phyloP scores from a whole-genome alignment of 163 green algal genomes.

The Prototheca cutis region DNA sequence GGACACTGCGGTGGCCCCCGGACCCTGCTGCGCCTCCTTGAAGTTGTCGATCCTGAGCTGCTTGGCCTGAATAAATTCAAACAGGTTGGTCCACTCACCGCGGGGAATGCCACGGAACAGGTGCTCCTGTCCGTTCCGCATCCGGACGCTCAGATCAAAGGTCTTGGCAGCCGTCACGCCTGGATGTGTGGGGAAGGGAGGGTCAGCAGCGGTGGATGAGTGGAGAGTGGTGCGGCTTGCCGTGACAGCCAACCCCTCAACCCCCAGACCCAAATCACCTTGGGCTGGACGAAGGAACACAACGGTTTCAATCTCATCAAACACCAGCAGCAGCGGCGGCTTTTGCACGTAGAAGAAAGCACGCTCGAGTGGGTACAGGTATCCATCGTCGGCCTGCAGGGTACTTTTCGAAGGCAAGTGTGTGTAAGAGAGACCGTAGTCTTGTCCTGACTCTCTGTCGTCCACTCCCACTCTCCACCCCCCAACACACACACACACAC shows the following conservation, averaged over 20 bases:
- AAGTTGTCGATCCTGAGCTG: slow-evolving; percentile 82
- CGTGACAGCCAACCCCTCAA: too few relatives aligned
- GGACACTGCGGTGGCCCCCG: slow-evolving; percentile 26
- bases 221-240: too few relatives aligned
- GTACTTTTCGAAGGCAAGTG: too few relatives aligned
- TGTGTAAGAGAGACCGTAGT: too few relatives aligned
- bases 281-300: slow-evolving; percentile 80
- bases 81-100: slow-evolving; percentile 83
- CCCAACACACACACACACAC: too few relatives aligned
- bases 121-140: slow-evolving; percentile 51
- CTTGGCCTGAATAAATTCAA: slow-evolving; percentile 83
- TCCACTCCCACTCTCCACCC: too few relatives aligned
- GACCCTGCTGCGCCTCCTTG: slow-evolving; percentile 45
- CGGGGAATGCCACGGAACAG: slow-evolving; percentile 83
- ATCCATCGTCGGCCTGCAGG: slow-evolving; percentile 78
- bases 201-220: too few relatives aligned
- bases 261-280: slow-evolving; percentile 5
- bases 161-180: slow-evolving; percentile 59
- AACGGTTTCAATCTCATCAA: slow-evolving; percentile 74
- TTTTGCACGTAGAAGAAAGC: slow-evolving; percentile 98
- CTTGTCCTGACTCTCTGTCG: too few relatives aligned
- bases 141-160: slow-evolving; percentile 80
- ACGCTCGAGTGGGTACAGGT: slow-evolving; percentile 89
- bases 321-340: slow-evolving; percentile 76
- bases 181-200: background rate